Evolutionary conservation across 1,139 yeast genomes (phyloP).

Genomic region (Hemisphaericaspora subhashii): DNA sequence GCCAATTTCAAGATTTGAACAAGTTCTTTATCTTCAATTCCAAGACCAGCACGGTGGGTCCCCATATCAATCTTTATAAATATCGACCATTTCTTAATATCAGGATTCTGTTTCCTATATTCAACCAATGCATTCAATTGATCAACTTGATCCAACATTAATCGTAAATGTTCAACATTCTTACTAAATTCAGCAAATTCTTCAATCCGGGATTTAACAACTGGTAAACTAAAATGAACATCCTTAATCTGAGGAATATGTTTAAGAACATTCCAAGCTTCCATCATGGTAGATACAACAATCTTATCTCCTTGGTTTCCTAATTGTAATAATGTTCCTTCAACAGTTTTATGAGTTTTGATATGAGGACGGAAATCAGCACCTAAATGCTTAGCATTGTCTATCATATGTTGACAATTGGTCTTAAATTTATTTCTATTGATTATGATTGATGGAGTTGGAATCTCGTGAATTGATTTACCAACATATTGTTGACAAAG

Average conservation of each 20-base stretch:
- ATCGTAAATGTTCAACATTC: constrained; percentile 44
- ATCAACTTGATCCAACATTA: constrained; percentile 61
- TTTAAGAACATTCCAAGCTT: constrained; percentile 57
- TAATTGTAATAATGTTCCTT: constrained; percentile 34
- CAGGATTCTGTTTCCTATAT: constrained; percentile 25
- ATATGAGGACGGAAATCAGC: constrained; percentile 65
- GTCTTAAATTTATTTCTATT: constrained; percentile 22
- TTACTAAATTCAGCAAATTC: constrained; percentile 49
- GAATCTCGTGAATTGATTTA: constrained; percentile 25
- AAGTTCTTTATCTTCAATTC: constrained; percentile 29
- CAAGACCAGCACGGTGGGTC: constrained; percentile 63
- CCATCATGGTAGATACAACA: constrained; percentile 71
- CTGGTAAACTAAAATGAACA: constrained; percentile 70
- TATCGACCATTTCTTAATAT: constrained; percentile 48
- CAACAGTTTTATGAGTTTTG: constrained; percentile 67
- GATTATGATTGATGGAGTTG: constrained; percentile 38
- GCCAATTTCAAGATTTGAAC: constrained; percentile 29
- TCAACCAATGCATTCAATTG: constrained; percentile 52
- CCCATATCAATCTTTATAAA: constrained; percentile 64
- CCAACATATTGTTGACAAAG: constrained; percentile 28
- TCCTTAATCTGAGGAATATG: constrained; percentile 49
- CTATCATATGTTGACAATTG: constrained; percentile 34
- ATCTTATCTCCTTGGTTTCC: constrained; percentile 37
- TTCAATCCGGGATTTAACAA: constrained; percentile 50
- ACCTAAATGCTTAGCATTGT: constrained; percentile 25